Conservation (phyloP, 768 basidiomycete species). For the Termitomyces eurrhizus region DNA sequence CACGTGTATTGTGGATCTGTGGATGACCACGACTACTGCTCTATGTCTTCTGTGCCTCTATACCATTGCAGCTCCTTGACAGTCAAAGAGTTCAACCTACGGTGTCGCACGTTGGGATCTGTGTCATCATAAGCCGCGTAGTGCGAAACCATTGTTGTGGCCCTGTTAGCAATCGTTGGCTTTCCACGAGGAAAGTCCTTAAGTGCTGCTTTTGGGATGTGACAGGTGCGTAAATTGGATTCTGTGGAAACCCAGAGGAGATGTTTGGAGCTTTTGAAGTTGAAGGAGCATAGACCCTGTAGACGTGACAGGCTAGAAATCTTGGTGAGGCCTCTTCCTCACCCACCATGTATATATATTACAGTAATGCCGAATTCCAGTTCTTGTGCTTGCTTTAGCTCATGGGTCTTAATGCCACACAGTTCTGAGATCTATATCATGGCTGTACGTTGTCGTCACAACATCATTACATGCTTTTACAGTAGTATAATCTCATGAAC, state of each 20-base stretch:
- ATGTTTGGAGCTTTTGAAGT: conserved; percentile 10
- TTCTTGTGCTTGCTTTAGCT: neutral
- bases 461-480: no score
- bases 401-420: neutral
- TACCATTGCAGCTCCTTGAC: conserved; percentile 15
- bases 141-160: conserved; percentile 9
- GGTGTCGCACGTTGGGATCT: conserved; percentile 5
- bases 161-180: conserved; percentile 11
- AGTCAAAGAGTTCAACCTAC: conserved; percentile 8
- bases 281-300: conserved; percentile 12
- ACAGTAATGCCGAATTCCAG: neutral
- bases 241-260: conserved; percentile 6
- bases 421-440: neutral
- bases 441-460: neutral
- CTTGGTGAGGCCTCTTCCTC: neutral
- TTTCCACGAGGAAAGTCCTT: conserved; percentile 12
- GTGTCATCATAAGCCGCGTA: conserved; percentile 9
- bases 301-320: conserved; percentile 5
- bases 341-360: neutral
- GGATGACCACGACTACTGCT: conserved; percentile 13
- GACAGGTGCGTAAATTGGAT: neutral
- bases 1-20: conserved; percentile 10
- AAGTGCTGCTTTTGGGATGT: conserved; percentile 1
- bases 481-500: no score
- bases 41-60: conserved; percentile 2